Base-by-base conservation (phyloP, 2,329 filamentous ascomycete species). In the Ophiostoma sp. region DNA sequence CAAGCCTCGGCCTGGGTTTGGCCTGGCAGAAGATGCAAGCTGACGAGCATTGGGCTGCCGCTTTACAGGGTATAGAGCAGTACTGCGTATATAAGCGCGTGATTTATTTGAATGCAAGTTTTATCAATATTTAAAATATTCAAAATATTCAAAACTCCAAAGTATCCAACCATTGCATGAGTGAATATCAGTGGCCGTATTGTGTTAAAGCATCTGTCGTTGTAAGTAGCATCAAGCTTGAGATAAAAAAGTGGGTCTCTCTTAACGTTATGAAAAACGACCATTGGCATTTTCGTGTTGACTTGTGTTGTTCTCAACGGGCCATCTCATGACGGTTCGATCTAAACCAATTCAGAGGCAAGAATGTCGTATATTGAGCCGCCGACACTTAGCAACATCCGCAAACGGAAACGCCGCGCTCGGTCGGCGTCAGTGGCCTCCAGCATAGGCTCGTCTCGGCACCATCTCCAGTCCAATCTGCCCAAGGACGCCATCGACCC, bases 401-500 rank as follows among this genome's bases (percentile, higher is more conserved):
- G 76, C 67, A 82, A 81, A 70, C 79, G 79, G 68, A 80, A 77
- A 72, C 77, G 79, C 71, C 73, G 77, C 4, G 67, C 52, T 6
- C 57, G 70, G 31, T 67, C 72, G 1, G 54, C 72, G 4, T 69
- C 70, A 1, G 67, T 70, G 27, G 60, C 54, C 10, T 33, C 76
- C 31, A 68, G 72, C 54, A 65, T 68, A 33, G 60, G 73, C 48
- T 74, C 75, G 57, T 35, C 44, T 7, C 67, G 52, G 15, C 33
- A 36, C 7, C 74, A 73, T 23, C 44, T 48, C 7, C 44, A 48
- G 44, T 48, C 44, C 44, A 20, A 17, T 20, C 75, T 78, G 17
- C 79, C 78, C 0, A 72, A 74, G 17, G 77, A 79, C 66, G 75
- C 79, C 69, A 84, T 85, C 76, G 87, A 87, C 75, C 85, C 86